These are phyloP conservation scores for Anthracocystis setariae DNA, from an alignment of 1,284 basidiomycete genomes.

Conservation along the genomic window DNA sequence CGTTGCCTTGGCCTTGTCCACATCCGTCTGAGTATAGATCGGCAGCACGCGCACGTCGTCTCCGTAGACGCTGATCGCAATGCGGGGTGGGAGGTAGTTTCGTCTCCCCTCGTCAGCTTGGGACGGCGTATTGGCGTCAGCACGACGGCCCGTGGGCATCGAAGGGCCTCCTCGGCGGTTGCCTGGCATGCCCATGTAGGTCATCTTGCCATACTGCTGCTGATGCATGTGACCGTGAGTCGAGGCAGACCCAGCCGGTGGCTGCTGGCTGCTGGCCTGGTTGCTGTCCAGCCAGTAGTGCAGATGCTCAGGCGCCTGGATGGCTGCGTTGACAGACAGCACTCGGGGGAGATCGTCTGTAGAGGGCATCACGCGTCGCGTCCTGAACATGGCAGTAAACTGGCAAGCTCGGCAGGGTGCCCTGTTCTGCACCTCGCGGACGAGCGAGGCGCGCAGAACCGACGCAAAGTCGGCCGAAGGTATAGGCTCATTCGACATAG, in stretches of 20 bases:
- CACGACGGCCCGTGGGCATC: constrained; percentile 18
- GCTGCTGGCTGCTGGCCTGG: constrained; percentile 16
- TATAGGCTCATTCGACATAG: constrained; percentile 72
- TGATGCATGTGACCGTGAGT: constrained; percentile 4
- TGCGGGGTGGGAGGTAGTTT: constrained; percentile 70
- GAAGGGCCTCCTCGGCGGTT: constrained; percentile 62
- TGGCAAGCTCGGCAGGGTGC: constrained; percentile 83
- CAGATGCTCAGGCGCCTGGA: constrained; percentile 80
- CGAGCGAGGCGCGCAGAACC: constrained; percentile 79
- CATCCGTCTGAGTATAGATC: constrained; percentile 31
- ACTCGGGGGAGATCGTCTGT: constrained; percentile 76
- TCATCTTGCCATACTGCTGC: constrained; percentile 21
- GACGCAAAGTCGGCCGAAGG: constrained; percentile 75
- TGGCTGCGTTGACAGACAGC: constrained; percentile 86
- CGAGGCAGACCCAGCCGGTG: constrained; percentile 7
- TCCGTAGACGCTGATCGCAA: constrained; percentile 46
- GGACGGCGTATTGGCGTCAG: constrained; percentile 4
- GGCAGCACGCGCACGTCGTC: constrained; percentile 48
- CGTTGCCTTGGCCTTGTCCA: constrained; percentile 27
- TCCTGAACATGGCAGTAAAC: constrained; percentile 69
- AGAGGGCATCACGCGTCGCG: constrained; percentile 76
- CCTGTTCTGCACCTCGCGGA: constrained; percentile 84
- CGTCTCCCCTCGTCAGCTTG: constrained; percentile 28
- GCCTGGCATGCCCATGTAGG: constrained; percentile 29
- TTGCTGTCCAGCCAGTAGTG: constrained; percentile 79